Conservation (phyloP, 2,329 filamentous ascomycete genomes). For the Xylaria hypoxylon region DNA sequence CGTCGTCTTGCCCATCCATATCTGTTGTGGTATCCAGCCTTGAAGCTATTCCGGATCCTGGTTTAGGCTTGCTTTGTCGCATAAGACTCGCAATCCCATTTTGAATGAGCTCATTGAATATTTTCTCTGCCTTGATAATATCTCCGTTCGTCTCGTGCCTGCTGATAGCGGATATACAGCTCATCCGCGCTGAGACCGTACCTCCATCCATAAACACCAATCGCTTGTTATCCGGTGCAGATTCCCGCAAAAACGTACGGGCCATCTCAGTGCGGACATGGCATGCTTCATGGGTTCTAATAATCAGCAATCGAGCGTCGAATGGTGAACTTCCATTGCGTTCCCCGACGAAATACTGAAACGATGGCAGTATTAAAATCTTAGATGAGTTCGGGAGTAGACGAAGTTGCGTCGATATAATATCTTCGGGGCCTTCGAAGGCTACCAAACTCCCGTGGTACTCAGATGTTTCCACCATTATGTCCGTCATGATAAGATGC, state of each 20-base stretch:
- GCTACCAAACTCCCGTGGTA: slow-evolving; percentile 66
- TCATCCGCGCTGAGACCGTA: slow-evolving; percentile 63
- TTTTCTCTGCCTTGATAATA: slow-evolving; percentile 60
- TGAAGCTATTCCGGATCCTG: slow-evolving; percentile 1
- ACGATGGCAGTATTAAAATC: slow-evolving; percentile 66
- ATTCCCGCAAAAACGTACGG: slow-evolving; percentile 61
- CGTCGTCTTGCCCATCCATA: slow-evolving; percentile 30
- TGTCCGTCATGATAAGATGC: slow-evolving; percentile 33
- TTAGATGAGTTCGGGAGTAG: slow-evolving; percentile 69
- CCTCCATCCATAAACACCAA: slow-evolving; percentile 72
- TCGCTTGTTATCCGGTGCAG: slow-evolving; percentile 60
- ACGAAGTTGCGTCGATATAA: slow-evolving; percentile 68
- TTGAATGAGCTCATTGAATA: slow-evolving; percentile 64
- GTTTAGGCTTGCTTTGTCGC: slow-evolving; percentile 26
- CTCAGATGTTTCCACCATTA: slow-evolving; percentile 45
- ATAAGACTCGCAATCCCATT: slow-evolving; percentile 59
- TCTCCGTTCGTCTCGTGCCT: slow-evolving; percentile 64
- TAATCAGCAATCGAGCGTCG: slow-evolving; percentile 57
- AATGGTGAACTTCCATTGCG: slow-evolving; percentile 50
- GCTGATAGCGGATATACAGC: slow-evolving; percentile 67
- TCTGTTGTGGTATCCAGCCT: slow-evolving; percentile 36
- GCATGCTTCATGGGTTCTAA: slow-evolving; percentile 63
- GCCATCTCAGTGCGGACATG: slow-evolving; percentile 61
- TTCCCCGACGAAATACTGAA: slow-evolving; percentile 60
- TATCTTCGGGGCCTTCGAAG: slow-evolving; percentile 68